These are phyloP conservation scores for Fusarium haematococcum DNA, from an alignment of 2,329 filamentous ascomycete species.

Conservation along the genomic window DNA sequence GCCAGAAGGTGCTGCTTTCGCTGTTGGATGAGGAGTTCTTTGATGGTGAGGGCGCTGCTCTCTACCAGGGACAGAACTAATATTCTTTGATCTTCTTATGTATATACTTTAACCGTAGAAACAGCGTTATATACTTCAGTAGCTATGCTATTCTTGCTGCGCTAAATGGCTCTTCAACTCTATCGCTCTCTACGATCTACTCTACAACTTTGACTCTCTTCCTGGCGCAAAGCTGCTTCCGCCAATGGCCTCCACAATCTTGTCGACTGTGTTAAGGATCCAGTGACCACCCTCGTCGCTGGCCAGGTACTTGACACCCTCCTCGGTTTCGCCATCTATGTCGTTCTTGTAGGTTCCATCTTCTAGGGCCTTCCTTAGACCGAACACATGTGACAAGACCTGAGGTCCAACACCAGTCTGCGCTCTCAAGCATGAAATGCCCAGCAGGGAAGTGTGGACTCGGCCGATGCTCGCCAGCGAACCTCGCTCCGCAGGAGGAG, in stretches of 20 bases:
- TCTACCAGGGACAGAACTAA: conserved; percentile 31
- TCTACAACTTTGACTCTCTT: conserved; percentile 38
- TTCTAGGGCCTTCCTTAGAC: conserved; percentile 79
- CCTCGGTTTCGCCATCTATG: conserved; percentile 49
- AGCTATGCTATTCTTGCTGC: background rate
- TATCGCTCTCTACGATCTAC: background rate
- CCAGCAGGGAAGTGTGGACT: conserved; percentile 78
- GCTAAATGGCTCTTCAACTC: background rate
- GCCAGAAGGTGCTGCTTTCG: conserved; percentile 50
- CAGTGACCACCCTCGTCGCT: conserved; percentile 61
- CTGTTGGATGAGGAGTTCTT: conserved; percentile 51
- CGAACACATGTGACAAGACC: conserved; percentile 84
- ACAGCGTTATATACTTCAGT: background rate
- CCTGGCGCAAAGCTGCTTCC: conserved; percentile 53
- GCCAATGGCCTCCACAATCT: conserved; percentile 59
- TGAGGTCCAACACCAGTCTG: conserved; percentile 88
- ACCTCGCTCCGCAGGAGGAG: conserved; percentile 56
- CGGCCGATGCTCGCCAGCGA: conserved; percentile 71
- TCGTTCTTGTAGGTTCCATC: conserved; percentile 67
- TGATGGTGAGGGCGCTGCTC: conserved; percentile 45
- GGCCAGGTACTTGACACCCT: conserved; percentile 55
- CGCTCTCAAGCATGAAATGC: conserved; percentile 78
- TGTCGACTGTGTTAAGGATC: conserved; percentile 59
- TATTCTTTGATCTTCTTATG: background rate
- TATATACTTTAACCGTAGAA: background rate